Percentiles rank a stretch among this genome's conserved stretches.
phyloP scores from a whole-genome alignment of 441 rosid species.

The Pelargonium cotyledonis region DNA sequence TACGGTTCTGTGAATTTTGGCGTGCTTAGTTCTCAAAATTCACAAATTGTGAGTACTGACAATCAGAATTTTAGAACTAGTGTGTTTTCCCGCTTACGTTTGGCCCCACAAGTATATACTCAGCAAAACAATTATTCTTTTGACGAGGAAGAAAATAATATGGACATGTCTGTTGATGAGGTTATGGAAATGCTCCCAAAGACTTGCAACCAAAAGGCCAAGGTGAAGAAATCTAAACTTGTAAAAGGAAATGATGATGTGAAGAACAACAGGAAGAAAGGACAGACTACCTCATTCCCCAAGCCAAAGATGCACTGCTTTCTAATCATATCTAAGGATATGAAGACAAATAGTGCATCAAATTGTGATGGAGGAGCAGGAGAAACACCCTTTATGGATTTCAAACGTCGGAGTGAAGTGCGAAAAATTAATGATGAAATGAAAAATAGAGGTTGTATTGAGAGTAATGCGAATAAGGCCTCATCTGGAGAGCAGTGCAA shows the following conservation, averaged over 20 bases:
- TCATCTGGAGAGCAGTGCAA: slow-evolving; percentile 22
- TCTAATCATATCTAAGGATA: slow-evolving; percentile 21
- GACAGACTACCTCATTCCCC: not conserved
- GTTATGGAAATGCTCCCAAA: slow-evolving; percentile 31
- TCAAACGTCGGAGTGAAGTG: slow-evolving; percentile 43
- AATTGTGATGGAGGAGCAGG: slow-evolving; percentile 21
- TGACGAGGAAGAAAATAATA: slow-evolving; percentile 2
- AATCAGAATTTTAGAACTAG: slow-evolving; percentile 29
- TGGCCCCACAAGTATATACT: slow-evolving; percentile 19
- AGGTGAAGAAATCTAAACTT: slow-evolving; percentile 11
- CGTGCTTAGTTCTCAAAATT: not conserved
- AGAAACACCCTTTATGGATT: slow-evolving; percentile 38
- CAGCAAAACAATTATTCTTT: slow-evolving; percentile 14
- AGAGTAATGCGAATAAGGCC: slow-evolving; percentile 16
- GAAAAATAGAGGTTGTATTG: slow-evolving; percentile 20
- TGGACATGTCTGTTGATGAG: slow-evolving; percentile 39
- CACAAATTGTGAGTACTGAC: slow-evolving; percentile 11
- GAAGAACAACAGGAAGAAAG: slow-evolving; percentile 18
- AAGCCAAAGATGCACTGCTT: not conserved
- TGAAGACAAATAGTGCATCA: slow-evolving; percentile 16
- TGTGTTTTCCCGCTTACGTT: slow-evolving; percentile 47
- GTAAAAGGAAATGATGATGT: slow-evolving; percentile 10
- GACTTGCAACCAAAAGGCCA: slow-evolving; percentile 29
- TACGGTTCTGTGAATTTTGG: not conserved
- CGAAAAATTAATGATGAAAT: slow-evolving; percentile 20